Percentiles rank a stretch among this genome's conserved stretches.
phyloP scores from a whole-genome alignment of 2,329 filamentous ascomycete species.

The Aureobasidium zeae region DNA sequence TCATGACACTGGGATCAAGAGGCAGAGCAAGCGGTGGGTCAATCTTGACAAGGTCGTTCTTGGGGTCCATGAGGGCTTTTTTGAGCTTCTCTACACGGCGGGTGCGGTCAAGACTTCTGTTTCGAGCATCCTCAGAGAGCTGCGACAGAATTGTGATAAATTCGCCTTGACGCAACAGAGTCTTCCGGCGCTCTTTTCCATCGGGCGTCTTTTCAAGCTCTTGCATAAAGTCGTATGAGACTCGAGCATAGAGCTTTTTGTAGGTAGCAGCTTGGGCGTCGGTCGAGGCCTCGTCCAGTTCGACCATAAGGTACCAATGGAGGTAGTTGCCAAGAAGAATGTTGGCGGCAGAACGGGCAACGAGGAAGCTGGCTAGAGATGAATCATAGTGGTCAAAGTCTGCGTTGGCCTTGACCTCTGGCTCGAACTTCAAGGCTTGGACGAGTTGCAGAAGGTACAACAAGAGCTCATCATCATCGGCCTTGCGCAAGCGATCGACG shows the following conservation, averaged over 20 bases:
- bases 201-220: conserved; percentile 65
- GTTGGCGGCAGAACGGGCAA: conserved; percentile 77
- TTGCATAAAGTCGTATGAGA: conserved; percentile 93
- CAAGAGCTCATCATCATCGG: conserved; percentile 83
- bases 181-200: conserved; percentile 64
- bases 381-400: conserved; percentile 54
- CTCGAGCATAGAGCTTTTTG: conserved; percentile 79
- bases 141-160: conserved; percentile 78
- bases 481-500: conserved; percentile 81
- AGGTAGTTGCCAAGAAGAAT: conserved; percentile 90
- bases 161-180: conserved; percentile 77
- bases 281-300: conserved; percentile 70
- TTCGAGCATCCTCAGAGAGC: conserved; percentile 80
- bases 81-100: conserved; percentile 80
- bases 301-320: conserved; percentile 98
- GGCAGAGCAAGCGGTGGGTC: conserved; percentile 82
- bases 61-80: conserved; percentile 73
- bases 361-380: conserved; percentile 80
- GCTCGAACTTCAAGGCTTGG: conserved; percentile 90
- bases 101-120: conserved; percentile 65
- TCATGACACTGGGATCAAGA: conserved; percentile 71
- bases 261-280: conserved; percentile 49
- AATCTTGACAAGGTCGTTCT: conserved; percentile 76
- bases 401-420: conserved; percentile 50
- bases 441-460: conserved; percentile 90